Evolutionary conservation across 164 flowering plant genomes (phyloP), one percentile per base, ranked within the genome.

Genomic region (Warburgia ugandensis): DNA sequence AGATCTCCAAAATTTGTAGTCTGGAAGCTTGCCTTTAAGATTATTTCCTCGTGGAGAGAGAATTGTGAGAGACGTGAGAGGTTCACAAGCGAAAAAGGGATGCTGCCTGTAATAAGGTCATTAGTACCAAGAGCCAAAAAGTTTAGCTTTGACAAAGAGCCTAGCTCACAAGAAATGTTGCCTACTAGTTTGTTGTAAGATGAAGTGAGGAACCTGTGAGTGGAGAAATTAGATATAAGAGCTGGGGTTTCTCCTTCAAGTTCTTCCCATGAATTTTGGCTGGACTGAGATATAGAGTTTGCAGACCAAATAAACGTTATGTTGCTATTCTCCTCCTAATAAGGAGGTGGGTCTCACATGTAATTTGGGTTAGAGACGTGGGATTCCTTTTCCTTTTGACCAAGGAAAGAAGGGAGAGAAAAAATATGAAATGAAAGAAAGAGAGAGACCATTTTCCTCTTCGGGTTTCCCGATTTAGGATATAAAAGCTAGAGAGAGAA

Each of bases 41-140:
- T 1, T 19, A 26, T 73, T 75, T 5, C 57, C 46, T 9, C 41
- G 62, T 14, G 73, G 29, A 21, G 27, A 27, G 1, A 78, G n/a
- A 1, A 5, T 25, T 2, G 5, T 19, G 5, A 79, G 70, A 0
- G 72, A 59, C n/a, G n/a, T 0, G 82, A 66, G 8, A 74, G 42
- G 44, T 79, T 79, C 4, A 56, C 50, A 2, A 77, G 0, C 0
- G 69, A 51, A 4, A 68, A 59, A 1, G 85, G 80, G 32, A 79
- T 63, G 20, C 26, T 11, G 29, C 85, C 82, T 0, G 52, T 38
- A 17, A 77, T 49, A n/a, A n/a, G n/a, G 29, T 9, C 40, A 62
- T 75, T 79, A 5, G 31, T 4, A 1, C 39, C 54, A 32, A 77
- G 38, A 3, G 29, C 47, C 32, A 79, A 28, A 14, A 55, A 48